Evolutionary conservation across 2,329 filamentous ascomycete species (phyloP).

Genomic region (Penicillium concentricum): DNA sequence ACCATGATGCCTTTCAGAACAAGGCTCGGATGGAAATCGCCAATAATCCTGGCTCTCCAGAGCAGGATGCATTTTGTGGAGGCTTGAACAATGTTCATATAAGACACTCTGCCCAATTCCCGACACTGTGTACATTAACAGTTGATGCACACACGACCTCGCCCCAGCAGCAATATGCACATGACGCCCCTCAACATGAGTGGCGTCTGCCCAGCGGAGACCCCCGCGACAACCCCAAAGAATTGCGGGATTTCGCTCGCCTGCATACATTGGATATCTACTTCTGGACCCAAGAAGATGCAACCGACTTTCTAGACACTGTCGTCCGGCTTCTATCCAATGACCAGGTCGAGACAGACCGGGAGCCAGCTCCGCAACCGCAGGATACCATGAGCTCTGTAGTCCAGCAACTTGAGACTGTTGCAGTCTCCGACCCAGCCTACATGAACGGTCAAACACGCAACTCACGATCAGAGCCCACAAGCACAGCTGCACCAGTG

Average conservation of each 20-base stretch:
- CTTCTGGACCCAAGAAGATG: constrained; percentile 62
- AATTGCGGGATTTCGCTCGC: constrained; percentile 51
- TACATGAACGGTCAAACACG: constrained; percentile 47
- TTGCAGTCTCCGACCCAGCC: constrained; percentile 56
- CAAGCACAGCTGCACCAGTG: constrained; percentile 15
- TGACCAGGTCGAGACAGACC: constrained; percentile 51
- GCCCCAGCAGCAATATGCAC: constrained; percentile 23
- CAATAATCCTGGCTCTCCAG: constrained; percentile 61
- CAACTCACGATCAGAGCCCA: constrained; percentile 36
- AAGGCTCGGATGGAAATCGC: constrained; percentile 61
- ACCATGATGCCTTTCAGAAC: constrained; percentile 55
- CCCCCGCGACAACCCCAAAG: constrained; percentile 52
- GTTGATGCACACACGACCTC: constrained; percentile 46
- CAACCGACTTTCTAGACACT: constrained; percentile 53
- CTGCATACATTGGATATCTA: constrained; percentile 64
- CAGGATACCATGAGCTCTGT: constrained; percentile 55
- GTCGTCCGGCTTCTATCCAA: constrained; percentile 35
- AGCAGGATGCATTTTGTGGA: constrained; percentile 65
- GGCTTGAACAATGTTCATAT: constrained; percentile 54
- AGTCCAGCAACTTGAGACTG: constrained; percentile 62
- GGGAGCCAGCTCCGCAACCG: constrained; percentile 38
- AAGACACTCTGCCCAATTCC: constrained; percentile 59
- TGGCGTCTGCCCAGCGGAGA: constrained; percentile 60
- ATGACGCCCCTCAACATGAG: constrained; percentile 40
- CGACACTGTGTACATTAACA: constrained; percentile 58